phyloP scores from a whole-genome alignment of 306 rosid genomes.

The Morella rubra region DNA sequence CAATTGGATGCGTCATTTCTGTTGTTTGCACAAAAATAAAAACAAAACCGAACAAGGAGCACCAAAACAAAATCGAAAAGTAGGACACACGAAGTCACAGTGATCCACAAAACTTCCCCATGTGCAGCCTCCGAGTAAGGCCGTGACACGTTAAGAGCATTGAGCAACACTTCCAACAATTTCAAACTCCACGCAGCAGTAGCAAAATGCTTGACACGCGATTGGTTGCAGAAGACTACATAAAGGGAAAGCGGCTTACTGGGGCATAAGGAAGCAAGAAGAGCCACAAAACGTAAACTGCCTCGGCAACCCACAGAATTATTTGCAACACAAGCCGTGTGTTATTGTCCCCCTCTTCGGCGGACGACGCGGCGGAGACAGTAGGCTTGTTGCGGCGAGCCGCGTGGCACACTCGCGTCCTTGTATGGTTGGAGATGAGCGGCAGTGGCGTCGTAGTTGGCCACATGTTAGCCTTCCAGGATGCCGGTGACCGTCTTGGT shows the following conservation, averaged over 20 bases:
- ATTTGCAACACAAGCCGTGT: conserved; percentile 39
- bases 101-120: no score
- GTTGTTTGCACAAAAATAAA: no score
- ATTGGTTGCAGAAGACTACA: not conserved
- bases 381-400: conserved; percentile 47
- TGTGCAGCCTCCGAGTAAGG: no score
- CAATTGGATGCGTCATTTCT: no score
- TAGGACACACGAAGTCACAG: no score
- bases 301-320: conserved; percentile 65
- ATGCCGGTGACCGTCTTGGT: not conserved
- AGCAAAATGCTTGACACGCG: not conserved
- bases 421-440: conserved; percentile 7
- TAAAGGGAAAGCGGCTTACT: conserved; percentile 28
- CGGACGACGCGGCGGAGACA: conserved; percentile 13
- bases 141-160: no score
- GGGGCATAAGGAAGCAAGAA: conserved; percentile 88
- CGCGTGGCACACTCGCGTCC: conserved; percentile 33
- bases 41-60: no score
- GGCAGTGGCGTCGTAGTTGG: conserved; percentile 14
- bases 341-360: conserved; percentile 30
- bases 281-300: conserved; percentile 71
- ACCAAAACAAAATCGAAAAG: no score
- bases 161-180: not conserved
- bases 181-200: not conserved
- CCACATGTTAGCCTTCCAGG: not conserved